phyloP scores from a whole-genome alignment of 164 flowering plant species.

The Piper longum region DNA sequence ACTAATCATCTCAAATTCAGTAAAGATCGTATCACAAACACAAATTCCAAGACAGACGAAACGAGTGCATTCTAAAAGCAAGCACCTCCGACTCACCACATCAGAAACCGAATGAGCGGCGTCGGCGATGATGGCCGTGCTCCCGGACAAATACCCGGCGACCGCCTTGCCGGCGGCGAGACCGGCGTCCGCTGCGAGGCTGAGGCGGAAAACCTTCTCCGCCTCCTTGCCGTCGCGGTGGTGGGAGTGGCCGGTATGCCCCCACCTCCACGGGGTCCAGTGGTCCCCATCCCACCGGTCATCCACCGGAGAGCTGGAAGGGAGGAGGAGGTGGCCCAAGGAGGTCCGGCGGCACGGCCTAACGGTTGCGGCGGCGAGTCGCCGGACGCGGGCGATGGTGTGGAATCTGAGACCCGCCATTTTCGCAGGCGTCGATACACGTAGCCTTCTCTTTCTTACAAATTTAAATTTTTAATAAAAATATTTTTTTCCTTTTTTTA shows the following conservation, averaged over 20 bases:
- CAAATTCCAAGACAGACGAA: background rate
- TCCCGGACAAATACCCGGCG: slow-evolving; percentile 78
- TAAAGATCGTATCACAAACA: background rate
- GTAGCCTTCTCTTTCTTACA: too few relatives aligned
- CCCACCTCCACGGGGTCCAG: slow-evolving; percentile 29
- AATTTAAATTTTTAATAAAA: too few relatives aligned
- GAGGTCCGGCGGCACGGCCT: background rate
- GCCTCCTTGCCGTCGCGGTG: slow-evolving; percentile 26
- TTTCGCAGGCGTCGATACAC: background rate
- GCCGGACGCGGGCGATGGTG: background rate
- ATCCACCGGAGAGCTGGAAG: background rate
- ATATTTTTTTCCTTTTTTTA: too few relatives aligned
- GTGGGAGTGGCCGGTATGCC: slow-evolving; percentile 61
- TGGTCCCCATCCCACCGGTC: slow-evolving; percentile 2
- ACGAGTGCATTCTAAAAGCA: background rate
- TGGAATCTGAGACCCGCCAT: slow-evolving; percentile 6
- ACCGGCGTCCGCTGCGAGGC: slow-evolving; percentile 69
- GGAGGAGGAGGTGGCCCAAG: slow-evolving; percentile 1
- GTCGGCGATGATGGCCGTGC: slow-evolving; percentile 89
- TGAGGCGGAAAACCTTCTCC: slow-evolving; percentile 55
- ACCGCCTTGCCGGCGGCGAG: slow-evolving; percentile 60
- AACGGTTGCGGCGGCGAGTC: background rate
- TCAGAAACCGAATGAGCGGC: slow-evolving; percentile 96
- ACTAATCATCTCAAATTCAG: background rate
- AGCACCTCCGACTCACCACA: slow-evolving; percentile 32